Evolutionary conservation across 1,139 yeast species (phyloP).

Genomic region (Debaryomycetaceae sp.): DNA sequence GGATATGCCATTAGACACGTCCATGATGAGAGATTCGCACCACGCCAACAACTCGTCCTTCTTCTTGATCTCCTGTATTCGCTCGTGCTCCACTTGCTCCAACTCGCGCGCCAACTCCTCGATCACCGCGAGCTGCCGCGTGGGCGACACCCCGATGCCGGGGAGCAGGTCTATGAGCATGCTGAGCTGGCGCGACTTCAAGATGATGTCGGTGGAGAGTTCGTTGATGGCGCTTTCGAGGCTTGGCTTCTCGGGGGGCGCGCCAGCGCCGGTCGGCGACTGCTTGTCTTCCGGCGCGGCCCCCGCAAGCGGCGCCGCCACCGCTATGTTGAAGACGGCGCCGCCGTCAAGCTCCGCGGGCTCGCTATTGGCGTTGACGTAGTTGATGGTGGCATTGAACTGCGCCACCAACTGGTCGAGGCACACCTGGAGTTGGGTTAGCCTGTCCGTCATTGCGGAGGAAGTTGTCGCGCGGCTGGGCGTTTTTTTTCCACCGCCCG

Average conservation of each 20-base stretch:
- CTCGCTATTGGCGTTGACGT: slow-evolving; percentile 56
- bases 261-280: slow-evolving; percentile 15
- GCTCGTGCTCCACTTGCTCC: slow-evolving; percentile 54
- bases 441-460: slow-evolving; percentile 82
- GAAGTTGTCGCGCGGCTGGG: no score
- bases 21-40: slow-evolving; percentile 67
- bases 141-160: slow-evolving; percentile 83
- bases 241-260: slow-evolving; percentile 18
- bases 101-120: slow-evolving; percentile 62
- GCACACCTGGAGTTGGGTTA: slow-evolving; percentile 89
- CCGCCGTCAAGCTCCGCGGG: slow-evolving; percentile 36
- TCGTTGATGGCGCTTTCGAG: slow-evolving; percentile 63
- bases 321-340: slow-evolving; percentile 39
- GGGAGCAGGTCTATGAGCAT: slow-evolving; percentile 86
- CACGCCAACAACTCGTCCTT: slow-evolving; percentile 62
- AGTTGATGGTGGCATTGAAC: slow-evolving; percentile 85
- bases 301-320: slow-evolving; percentile 41
- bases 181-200: slow-evolving; percentile 82
- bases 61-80: slow-evolving; percentile 54
- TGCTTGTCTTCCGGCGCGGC: slow-evolving; percentile 4
- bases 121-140: slow-evolving; percentile 65
- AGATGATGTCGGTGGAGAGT: slow-evolving; percentile 75
- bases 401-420: slow-evolving; percentile 89
- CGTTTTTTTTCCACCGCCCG: no score
- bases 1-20: slow-evolving; percentile 55